Evolutionary conservation across 2,329 filamentous ascomycete genomes (phyloP).

Genomic region (Nemania diffusa): DNA sequence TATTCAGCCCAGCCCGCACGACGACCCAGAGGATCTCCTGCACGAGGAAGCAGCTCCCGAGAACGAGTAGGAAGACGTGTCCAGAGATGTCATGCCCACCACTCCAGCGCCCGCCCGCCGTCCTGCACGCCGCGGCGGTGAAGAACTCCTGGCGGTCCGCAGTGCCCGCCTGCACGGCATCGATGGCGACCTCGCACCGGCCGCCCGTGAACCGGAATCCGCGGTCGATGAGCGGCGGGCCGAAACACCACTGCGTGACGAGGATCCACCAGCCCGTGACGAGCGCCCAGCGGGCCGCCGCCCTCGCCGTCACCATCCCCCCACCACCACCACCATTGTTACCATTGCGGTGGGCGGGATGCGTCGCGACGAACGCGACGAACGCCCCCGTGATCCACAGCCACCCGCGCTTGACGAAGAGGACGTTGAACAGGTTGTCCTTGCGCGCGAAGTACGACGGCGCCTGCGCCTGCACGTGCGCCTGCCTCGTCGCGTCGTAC

Average conservation of each 20-base stretch:
- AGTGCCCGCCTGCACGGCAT: slow-evolving; percentile 59
- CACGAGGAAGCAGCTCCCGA: slow-evolving; percentile 82
- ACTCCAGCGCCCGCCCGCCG: slow-evolving; percentile 82
- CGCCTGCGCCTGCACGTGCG: slow-evolving; percentile 66
- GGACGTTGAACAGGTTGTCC: slow-evolving; percentile 87
- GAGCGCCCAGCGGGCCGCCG: slow-evolving; percentile 72
- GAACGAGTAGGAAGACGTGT: slow-evolving; percentile 90
- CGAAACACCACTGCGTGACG: slow-evolving; percentile 97
- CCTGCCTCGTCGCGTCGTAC: slow-evolving; percentile 71
- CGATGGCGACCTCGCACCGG: slow-evolving; percentile 72
- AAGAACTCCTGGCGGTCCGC: slow-evolving; percentile 64
- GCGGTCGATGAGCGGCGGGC: slow-evolving; percentile 87
- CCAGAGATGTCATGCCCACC: slow-evolving; percentile 98
- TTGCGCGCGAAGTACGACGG: slow-evolving; percentile 95
- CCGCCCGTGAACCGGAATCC: slow-evolving; percentile 91
- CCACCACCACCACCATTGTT: neutral
- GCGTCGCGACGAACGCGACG: slow-evolving; percentile 72
- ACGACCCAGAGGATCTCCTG: slow-evolving; percentile 78
- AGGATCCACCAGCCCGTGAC: slow-evolving; percentile 84
- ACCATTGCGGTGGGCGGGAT: slow-evolving; percentile 61
- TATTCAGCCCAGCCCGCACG: slow-evolving; percentile 53
- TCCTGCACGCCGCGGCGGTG: slow-evolving; percentile 83
- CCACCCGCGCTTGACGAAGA: slow-evolving; percentile 97
- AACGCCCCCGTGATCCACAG: slow-evolving; percentile 86
- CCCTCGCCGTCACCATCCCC: slow-evolving; percentile 60